Evolutionary conservation across 2,329 filamentous ascomycete species (phyloP).

Genomic region (Fusarium subglutinans): DNA sequence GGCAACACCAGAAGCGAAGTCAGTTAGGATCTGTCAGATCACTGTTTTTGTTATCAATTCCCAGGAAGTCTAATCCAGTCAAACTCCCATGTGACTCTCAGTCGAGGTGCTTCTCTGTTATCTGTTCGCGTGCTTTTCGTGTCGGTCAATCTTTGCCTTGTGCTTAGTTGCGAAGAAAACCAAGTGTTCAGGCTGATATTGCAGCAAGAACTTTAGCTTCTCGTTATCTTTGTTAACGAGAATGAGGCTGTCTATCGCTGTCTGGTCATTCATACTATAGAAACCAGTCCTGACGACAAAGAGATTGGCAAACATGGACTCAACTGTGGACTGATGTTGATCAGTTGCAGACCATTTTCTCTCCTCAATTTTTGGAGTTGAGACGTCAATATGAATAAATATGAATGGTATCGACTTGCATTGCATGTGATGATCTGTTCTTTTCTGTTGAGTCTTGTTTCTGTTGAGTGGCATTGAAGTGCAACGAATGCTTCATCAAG

Average conservation of each 20-base stretch:
- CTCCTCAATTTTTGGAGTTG: fast-evolving
- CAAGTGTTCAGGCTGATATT: background rate
- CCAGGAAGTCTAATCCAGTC: fast-evolving
- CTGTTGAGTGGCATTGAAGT: fast-evolving
- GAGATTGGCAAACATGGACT: background rate
- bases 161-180: fast-evolving
- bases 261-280: background rate
- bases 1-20: background rate
- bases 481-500: background rate
- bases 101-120: too few relatives aligned
- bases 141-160: background rate
- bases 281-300: background rate
- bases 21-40: background rate
- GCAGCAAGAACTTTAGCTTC: background rate
- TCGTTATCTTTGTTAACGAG: background rate
- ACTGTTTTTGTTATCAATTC: background rate
- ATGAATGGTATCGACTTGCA: background rate
- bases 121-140: background rate
- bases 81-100: background rate
- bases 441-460: background rate
- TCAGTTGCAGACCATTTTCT: fast-evolving
- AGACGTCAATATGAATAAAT: background rate
- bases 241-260: background rate
- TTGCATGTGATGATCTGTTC: background rate
- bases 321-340: too few relatives aligned